These are phyloP conservation scores for Ustilaginoidea virens DNA, from an alignment of 2,329 filamentous ascomycete species.

Conservation along the genomic window DNA sequence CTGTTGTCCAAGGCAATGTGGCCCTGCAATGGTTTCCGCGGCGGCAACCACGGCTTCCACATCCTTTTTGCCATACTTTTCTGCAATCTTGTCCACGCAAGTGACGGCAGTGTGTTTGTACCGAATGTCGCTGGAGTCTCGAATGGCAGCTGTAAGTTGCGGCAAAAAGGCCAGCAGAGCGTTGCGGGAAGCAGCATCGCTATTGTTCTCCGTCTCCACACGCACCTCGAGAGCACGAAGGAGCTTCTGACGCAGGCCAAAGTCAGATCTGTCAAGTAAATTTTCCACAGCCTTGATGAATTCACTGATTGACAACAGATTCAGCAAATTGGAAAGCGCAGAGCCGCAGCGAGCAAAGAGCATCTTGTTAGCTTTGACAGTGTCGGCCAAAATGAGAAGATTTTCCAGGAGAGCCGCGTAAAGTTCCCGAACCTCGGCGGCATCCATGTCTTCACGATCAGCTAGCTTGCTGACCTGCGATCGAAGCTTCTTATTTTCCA, in stretches of 20 bases:
- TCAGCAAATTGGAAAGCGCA: conserved; percentile 64
- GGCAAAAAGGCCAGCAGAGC: conserved; percentile 67
- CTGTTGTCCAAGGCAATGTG: conserved; percentile 58
- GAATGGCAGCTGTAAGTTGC: conserved; percentile 61
- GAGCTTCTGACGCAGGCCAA: conserved; percentile 64
- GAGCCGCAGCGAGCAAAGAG: conserved; percentile 48
- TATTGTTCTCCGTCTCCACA: conserved; percentile 56
- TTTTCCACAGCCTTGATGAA: conserved; percentile 80
- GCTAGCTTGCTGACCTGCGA: conserved; percentile 39
- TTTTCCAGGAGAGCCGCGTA: conserved; percentile 55
- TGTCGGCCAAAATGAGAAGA: conserved; percentile 49
- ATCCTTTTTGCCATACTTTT: conserved; percentile 92
- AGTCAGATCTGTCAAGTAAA: conserved; percentile 60
- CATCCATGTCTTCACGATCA: conserved; percentile 48
- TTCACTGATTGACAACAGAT: conserved; percentile 71
- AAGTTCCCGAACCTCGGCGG: conserved; percentile 49
- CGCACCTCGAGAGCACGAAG: conserved; percentile 68
- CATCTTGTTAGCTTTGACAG: conserved; percentile 38
- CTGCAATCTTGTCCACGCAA: conserved; percentile 83
- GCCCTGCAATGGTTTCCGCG: conserved; percentile 60
- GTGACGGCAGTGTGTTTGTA: conserved; percentile 77
- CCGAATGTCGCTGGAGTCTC: conserved; percentile 52
- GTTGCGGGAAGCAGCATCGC: conserved; percentile 50
- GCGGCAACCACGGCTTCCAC: conserved; percentile 59
- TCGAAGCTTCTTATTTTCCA: conserved; percentile 42